A percentile compares a stretch with the other conserved stretches of the same genome.
These are phyloP conservation scores for Adansonia grandidieri DNA, from an alignment of 441 rosid species.

Conservation along the genomic window DNA sequence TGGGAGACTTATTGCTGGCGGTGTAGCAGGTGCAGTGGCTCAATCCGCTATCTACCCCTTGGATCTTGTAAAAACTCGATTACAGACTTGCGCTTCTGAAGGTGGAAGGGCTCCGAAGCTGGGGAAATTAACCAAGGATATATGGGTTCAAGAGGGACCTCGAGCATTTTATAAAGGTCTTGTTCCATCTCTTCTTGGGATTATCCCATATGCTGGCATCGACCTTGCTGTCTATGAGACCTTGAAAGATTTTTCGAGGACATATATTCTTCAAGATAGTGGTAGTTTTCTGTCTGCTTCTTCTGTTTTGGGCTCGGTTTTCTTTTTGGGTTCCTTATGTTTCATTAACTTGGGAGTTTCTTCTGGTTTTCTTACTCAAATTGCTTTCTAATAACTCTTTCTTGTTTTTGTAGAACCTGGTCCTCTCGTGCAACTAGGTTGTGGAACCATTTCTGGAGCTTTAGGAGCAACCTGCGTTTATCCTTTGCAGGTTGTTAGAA, in stretches of 20 bases:
- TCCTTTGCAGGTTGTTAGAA: slow-evolving; percentile 95
- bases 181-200: slow-evolving; percentile 93
- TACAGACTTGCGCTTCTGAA: slow-evolving; percentile 72
- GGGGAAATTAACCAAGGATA: slow-evolving; percentile 70
- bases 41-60: slow-evolving; percentile 86
- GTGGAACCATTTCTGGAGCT: slow-evolving; percentile 92
- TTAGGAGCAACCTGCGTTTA: slow-evolving; percentile 95
- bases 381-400: slow-evolving; percentile 7
- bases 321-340: slow-evolving; percentile 11
- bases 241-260: slow-evolving; percentile 80
- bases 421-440: slow-evolving; percentile 80
- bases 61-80: slow-evolving; percentile 94
- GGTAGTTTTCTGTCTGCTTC: slow-evolving; percentile 46
- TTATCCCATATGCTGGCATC: slow-evolving; percentile 93
- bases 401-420: slow-evolving; percentile 66
- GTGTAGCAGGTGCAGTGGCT: slow-evolving; percentile 94
- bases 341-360: slow-evolving; percentile 18
- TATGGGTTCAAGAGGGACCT: slow-evolving; percentile 88
- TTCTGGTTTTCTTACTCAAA: slow-evolving; percentile 6
- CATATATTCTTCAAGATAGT: slow-evolving; percentile 70
- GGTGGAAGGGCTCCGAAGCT: slow-evolving; percentile 72
- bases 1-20: slow-evolving; percentile 92
- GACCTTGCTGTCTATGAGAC: slow-evolving; percentile 96
- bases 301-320: background rate
- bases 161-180: slow-evolving; percentile 95